These are phyloP conservation scores for Dichotomopilus funicola DNA, from an alignment of 2,329 filamentous ascomycete genomes.

Conservation along the genomic window DNA sequence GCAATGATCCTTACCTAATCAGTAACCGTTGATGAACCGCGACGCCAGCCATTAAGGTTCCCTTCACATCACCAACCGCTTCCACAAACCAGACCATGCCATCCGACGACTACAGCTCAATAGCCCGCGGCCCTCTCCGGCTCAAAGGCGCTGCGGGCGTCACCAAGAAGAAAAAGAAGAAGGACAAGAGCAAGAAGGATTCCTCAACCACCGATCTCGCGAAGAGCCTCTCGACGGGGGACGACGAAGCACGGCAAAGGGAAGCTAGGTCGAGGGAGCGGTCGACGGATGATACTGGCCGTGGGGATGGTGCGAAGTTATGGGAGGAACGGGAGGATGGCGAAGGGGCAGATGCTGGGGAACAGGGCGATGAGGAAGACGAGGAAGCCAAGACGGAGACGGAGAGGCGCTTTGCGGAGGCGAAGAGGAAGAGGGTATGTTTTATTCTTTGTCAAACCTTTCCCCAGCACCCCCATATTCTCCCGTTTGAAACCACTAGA, in stretches of 20 bases:
- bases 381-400: constrained; percentile 59
- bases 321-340: constrained; percentile 34
- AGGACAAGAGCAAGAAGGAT: constrained; percentile 41
- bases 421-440: constrained; percentile 70
- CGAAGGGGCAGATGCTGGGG: constrained; percentile 6
- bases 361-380: constrained; percentile 21
- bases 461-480: background rate
- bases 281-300: constrained; percentile 19
- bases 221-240: constrained; percentile 37
- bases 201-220: constrained; percentile 34
- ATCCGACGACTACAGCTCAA: constrained; percentile 64
- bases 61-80: background rate
- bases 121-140: constrained; percentile 67
- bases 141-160: constrained; percentile 62
- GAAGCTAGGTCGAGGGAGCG: constrained; percentile 14
- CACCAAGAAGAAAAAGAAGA: constrained; percentile 57
- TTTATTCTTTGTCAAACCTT: background rate
- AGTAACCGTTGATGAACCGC: background rate
- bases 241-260: constrained; percentile 24
- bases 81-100: constrained; percentile 45
- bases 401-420: constrained; percentile 74
- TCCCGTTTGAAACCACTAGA: background rate
- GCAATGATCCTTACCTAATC: background rate
- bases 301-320: background rate
- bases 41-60: background rate